A percentile compares a stretch with the other conserved stretches of the same genome.
Conservation (phyloP, 257 asterid genomes). For the Craterostigma plantagineum region DNA sequence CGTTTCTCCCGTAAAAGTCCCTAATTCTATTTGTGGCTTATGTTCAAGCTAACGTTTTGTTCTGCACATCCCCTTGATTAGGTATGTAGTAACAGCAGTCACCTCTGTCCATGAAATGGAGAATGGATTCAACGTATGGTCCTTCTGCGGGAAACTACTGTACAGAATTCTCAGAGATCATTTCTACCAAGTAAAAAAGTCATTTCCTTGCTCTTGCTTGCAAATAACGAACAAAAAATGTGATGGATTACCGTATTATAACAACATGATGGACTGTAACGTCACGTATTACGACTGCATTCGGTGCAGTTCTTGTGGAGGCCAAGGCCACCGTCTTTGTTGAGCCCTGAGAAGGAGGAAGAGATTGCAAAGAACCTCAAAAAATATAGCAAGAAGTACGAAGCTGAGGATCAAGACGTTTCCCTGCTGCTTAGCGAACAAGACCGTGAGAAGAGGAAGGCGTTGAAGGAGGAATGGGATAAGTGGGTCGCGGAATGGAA, state of each 20-base stretch:
- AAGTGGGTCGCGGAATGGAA: slow-evolving; percentile 75
- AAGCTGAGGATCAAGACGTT: slow-evolving; percentile 79
- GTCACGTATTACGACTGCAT: too few relatives aligned
- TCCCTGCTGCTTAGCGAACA: slow-evolving; percentile 63
- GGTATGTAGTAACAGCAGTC: slow-evolving; percentile 85
- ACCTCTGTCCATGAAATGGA: slow-evolving; percentile 99
- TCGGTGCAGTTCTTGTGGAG: slow-evolving; percentile 64
- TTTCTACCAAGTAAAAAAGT: slow-evolving; percentile 75
- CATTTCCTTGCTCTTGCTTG: background rate
- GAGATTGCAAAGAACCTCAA: slow-evolving; percentile 69
- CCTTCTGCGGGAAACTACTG: slow-evolving; percentile 62
- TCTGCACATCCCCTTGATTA: too few relatives aligned
- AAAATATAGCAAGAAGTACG: slow-evolving; percentile 65
- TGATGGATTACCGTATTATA: too few relatives aligned
- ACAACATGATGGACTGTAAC: too few relatives aligned
- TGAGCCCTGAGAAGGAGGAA: slow-evolving; percentile 79
- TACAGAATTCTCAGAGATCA: slow-evolving; percentile 78
- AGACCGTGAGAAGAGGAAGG: slow-evolving; percentile 67
- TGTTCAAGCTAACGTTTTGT: too few relatives aligned
- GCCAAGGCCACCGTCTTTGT: slow-evolving; percentile 74
- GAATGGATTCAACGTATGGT: slow-evolving; percentile 84
- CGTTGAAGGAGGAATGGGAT: slow-evolving; percentile 79
- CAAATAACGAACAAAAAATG: too few relatives aligned
- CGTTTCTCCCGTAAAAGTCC: too few relatives aligned
- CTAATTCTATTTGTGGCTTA: too few relatives aligned